These are phyloP conservation scores for Neofusicoccum laricinum DNA, from an alignment of 2,329 filamentous ascomycete genomes.

Conservation along the genomic window DNA sequence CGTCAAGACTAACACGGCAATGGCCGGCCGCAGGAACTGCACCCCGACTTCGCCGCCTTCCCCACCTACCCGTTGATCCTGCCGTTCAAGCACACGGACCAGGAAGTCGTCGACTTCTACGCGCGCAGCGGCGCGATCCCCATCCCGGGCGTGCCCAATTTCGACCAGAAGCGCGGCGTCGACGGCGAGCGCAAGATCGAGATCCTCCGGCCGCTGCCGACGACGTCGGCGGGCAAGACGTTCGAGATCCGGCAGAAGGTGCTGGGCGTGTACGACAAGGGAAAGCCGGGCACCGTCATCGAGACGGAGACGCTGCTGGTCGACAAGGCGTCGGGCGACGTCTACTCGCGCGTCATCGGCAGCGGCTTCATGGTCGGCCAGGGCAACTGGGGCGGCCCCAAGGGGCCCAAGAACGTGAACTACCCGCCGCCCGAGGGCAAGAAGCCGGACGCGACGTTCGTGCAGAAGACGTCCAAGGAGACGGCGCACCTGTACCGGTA, in stretches of 20 bases:
- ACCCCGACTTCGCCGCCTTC: conserved; percentile 83
- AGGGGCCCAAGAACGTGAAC: conserved; percentile 74
- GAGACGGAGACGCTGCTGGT: conserved; percentile 77
- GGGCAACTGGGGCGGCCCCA: conserved; percentile 83
- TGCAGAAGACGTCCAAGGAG: conserved; percentile 68
- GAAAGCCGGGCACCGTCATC: conserved; percentile 75
- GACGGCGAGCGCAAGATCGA: conserved; percentile 81
- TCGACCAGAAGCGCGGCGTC: conserved; percentile 71
- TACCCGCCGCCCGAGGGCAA: conserved; percentile 73
- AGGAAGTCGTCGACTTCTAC: conserved; percentile 84
- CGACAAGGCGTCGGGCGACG: conserved; percentile 64
- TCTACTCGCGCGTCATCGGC: conserved; percentile 67
- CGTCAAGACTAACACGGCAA: too few relatives aligned
- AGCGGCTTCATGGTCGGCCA: conserved; percentile 79
- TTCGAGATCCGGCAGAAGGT: conserved; percentile 79
- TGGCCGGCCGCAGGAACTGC: conserved; percentile 63
- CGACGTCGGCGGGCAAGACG: conserved; percentile 52
- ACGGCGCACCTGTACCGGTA: conserved; percentile 51
- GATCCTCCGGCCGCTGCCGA: conserved; percentile 75
- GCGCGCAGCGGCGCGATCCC: conserved; percentile 63
- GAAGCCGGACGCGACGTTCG: conserved; percentile 67
- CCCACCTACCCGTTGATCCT: conserved; percentile 84
- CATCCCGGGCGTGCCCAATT: conserved; percentile 73
- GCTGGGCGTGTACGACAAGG: conserved; percentile 82
- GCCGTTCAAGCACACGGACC: conserved; percentile 71